phyloP scores from a whole-genome alignment of 495 filamentous ascomycete genomes.

The Penicillium lagena region DNA sequence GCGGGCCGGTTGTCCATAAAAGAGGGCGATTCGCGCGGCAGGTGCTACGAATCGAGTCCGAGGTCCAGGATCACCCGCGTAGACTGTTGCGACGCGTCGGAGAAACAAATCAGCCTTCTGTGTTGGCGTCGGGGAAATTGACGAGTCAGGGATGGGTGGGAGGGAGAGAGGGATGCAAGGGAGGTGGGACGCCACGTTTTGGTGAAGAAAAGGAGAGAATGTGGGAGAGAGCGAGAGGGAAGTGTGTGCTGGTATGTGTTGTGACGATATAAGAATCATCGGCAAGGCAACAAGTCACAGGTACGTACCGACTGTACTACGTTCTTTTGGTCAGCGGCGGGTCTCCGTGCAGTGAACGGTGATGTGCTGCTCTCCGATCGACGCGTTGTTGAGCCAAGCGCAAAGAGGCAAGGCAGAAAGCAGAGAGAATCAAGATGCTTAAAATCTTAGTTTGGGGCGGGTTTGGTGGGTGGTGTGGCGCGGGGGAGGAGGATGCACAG shows the following conservation, averaged over 20 bases:
- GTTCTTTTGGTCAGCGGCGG: too few species aligned
- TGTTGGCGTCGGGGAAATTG: slow-evolving; percentile 24
- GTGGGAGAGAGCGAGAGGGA: not conserved
- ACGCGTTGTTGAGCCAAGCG: slow-evolving; percentile 22
- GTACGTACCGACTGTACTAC: too few species aligned
- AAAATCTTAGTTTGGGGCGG: slow-evolving; percentile 36
- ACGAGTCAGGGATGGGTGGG: slow-evolving; percentile 6
- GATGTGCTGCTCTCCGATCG: slow-evolving; percentile 7
- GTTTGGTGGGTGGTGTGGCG: too few species aligned
- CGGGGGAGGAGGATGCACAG: too few species aligned
- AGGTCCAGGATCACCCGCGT: slow-evolving; percentile 1
- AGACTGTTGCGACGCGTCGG: slow-evolving; percentile 3
- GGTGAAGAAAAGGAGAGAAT: slow-evolving; percentile 2
- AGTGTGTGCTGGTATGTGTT: too few species aligned
- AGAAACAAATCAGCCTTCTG: slow-evolving; percentile 1
- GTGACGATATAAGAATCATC: not conserved
- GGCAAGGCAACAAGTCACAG: slow-evolving; percentile 1
- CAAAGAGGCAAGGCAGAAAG: slow-evolving; percentile 9
- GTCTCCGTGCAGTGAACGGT: too few species aligned
- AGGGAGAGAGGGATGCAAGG: not conserved
- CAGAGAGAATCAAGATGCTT: slow-evolving; percentile 32
- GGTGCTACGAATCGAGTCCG: not conserved
- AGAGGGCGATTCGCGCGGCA: slow-evolving; percentile 2
- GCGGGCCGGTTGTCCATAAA: slow-evolving; percentile 82
- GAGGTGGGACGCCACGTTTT: not conserved